phyloP scores from a whole-genome alignment of 441 rosid species.

The Pelargonium australe region DNA sequence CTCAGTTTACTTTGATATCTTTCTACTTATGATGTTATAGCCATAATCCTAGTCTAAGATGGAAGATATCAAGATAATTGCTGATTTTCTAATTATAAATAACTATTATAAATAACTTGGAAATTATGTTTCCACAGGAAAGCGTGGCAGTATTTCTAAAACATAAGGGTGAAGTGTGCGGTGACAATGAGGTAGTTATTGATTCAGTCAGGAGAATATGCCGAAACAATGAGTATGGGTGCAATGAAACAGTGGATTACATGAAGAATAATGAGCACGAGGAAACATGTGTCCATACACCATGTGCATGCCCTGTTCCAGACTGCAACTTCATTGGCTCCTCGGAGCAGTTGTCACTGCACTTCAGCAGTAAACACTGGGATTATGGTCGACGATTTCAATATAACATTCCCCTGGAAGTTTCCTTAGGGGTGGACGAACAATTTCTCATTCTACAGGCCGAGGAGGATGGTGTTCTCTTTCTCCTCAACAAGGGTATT shows the following conservation, averaged over 20 bases:
- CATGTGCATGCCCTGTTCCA: constrained; percentile 31
- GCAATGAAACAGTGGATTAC: constrained; percentile 24
- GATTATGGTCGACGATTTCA: constrained; percentile 25
- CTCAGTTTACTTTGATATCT: no score
- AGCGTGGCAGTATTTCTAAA: constrained; percentile 14
- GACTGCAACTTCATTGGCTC: constrained; percentile 29
- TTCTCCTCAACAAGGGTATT: constrained; percentile 25
- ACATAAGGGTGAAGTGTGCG: constrained; percentile 12
- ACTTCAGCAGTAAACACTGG: constrained; percentile 30
- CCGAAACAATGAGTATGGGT: constrained; percentile 29
- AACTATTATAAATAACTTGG: background rate
- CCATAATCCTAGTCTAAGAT: no score
- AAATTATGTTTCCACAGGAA: constrained; percentile 17
- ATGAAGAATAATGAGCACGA: constrained; percentile 22
- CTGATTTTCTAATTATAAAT: background rate
- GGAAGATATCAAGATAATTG: no score
- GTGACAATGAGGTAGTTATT: constrained; percentile 20
- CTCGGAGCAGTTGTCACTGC: constrained; percentile 24
- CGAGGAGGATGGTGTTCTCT: constrained; percentile 33
- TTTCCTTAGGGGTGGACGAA: constrained; percentile 19
- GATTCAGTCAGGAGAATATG: constrained; percentile 25
- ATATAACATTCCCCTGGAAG: constrained; percentile 22
- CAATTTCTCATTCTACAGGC: constrained; percentile 32
- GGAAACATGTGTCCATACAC: constrained; percentile 19
- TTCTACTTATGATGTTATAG: no score